Percentiles rank a stretch among this genome's conserved stretches.
phyloP scores from a whole-genome alignment of 495 filamentous ascomycete genomes.

The Penicillium dipodomyicola region DNA sequence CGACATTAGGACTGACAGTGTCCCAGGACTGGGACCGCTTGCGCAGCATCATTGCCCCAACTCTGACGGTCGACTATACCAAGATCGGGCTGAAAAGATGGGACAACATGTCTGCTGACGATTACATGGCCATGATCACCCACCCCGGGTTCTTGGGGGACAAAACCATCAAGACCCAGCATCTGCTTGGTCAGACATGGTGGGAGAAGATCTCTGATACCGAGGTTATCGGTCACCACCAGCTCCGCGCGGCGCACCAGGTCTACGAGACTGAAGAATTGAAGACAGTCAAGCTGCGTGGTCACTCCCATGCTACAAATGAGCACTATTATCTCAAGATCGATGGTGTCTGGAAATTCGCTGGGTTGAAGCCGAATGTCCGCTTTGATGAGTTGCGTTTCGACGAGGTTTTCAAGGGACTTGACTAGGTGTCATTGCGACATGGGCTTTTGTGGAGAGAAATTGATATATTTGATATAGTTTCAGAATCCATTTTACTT shows the following conservation, averaged over 20 bases:
- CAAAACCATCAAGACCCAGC: constrained; percentile 68
- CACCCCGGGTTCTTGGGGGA: constrained; percentile 66
- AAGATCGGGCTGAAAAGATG: constrained; percentile 69
- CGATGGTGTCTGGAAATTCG: constrained; percentile 79
- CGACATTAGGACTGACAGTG: not conserved
- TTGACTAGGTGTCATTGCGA: constrained; percentile 11
- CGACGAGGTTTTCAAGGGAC: constrained; percentile 41
- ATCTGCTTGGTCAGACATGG: constrained; percentile 68
- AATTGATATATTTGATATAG: not conserved
- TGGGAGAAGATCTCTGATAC: constrained; percentile 70
- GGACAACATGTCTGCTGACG: constrained; percentile 69
- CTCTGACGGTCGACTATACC: constrained; percentile 69
- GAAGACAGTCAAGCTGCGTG: constrained; percentile 35
- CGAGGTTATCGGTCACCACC: constrained; percentile 70
- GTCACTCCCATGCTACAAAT: constrained; percentile 68
- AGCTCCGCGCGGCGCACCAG: constrained; percentile 72
- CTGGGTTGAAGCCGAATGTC: constrained; percentile 68
- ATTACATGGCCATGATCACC: constrained; percentile 69
- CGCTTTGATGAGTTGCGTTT: constrained; percentile 73
- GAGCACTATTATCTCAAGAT: constrained; percentile 72
- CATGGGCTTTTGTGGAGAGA: not conserved
- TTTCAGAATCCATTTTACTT: not conserved
- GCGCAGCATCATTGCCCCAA: constrained; percentile 67
- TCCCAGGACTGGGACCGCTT: constrained; percentile 67
- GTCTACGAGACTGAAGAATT: constrained; percentile 28